A percentile compares a stretch with the other conserved stretches of the same genome.
phyloP scores from a whole-genome alignment of 2,329 filamentous ascomycete species.

The Purpureocillium lavendulum region DNA sequence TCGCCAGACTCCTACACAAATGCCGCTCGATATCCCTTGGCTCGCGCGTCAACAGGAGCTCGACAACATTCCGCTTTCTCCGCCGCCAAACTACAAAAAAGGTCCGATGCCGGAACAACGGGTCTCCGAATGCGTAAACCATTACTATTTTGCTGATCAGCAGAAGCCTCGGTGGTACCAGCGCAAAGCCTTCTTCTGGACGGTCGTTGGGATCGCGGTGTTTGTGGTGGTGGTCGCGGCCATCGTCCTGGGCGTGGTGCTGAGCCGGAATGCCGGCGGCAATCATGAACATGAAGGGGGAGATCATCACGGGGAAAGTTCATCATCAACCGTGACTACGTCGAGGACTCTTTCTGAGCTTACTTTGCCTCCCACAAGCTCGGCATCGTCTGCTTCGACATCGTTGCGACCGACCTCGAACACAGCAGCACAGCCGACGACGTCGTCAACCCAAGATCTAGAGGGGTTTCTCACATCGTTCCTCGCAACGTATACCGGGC shows the following conservation, averaged over 20 bases:
- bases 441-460: not conserved
- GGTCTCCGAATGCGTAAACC: constrained; percentile 8
- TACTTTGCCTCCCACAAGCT: no score
- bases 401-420: no score
- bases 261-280: constrained; percentile 5
- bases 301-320: not conserved
- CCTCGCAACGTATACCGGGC: not conserved
- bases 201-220: constrained; percentile 1
- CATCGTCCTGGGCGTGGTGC: constrained; percentile 9
- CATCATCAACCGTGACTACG: not conserved
- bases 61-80: not conserved
- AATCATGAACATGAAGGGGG: not conserved
- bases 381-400: no score
- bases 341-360: no score
- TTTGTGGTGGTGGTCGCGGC: constrained; percentile 5
- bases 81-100: constrained; percentile 1
- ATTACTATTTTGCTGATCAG: constrained; percentile 6
- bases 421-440: no score
- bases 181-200: constrained; percentile 6
- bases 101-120: not conserved
- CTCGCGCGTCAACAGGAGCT: no score
- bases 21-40: no score
- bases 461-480: not conserved
- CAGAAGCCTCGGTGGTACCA: constrained; percentile 10
- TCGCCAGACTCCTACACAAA: no score